phyloP scores from a whole-genome alignment of 1,284 basidiomycete species.

The Cerioporus squamosus region DNA sequence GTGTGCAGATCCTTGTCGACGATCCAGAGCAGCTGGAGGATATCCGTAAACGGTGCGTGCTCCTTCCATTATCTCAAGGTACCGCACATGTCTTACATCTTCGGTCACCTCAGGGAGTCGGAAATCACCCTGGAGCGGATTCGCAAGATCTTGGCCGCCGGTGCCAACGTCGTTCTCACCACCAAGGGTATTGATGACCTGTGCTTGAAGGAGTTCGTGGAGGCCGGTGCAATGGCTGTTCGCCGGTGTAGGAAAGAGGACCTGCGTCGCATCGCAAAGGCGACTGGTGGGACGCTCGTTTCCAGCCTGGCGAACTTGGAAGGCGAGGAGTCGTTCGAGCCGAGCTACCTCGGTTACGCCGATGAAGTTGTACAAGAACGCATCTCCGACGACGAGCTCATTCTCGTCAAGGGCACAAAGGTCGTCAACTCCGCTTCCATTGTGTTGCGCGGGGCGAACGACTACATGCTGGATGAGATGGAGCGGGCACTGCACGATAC shows the following conservation, averaged over 20 bases:
- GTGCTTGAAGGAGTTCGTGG: slow-evolving; percentile 98
- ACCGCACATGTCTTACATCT: background rate
- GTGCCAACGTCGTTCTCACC: slow-evolving; percentile 96
- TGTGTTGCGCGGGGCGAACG: slow-evolving; percentile 95
- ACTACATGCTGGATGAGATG: slow-evolving; percentile 99
- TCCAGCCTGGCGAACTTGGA: slow-evolving; percentile 96
- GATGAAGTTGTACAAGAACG: slow-evolving; percentile 98
- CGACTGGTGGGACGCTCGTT: slow-evolving; percentile 94
- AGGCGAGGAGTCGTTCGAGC: slow-evolving; percentile 97
- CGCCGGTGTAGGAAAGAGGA: slow-evolving; percentile 98
- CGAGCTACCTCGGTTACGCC: slow-evolving; percentile 86
- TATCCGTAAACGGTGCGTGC: slow-evolving; percentile 83
- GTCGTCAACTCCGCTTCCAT: slow-evolving; percentile 94
- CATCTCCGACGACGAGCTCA: slow-evolving; percentile 98
- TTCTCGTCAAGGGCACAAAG: slow-evolving; percentile 97
- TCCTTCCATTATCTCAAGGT: background rate
- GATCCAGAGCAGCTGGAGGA: slow-evolving; percentile 97
- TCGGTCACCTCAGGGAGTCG: slow-evolving; percentile 67
- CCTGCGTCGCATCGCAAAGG: slow-evolving; percentile 94
- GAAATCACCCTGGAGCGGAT: slow-evolving; percentile 98
- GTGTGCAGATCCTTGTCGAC: slow-evolving; percentile 97
- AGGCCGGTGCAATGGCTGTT: slow-evolving; percentile 99
- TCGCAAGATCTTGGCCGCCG: slow-evolving; percentile 93
- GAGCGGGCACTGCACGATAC: slow-evolving; percentile 96
- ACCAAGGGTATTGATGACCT: slow-evolving; percentile 99